Evolutionary conservation across 768 basidiomycete genomes (phyloP), one percentile per base, ranked within the genome.

Genomic region (Suillus cothurnatus): DNA sequence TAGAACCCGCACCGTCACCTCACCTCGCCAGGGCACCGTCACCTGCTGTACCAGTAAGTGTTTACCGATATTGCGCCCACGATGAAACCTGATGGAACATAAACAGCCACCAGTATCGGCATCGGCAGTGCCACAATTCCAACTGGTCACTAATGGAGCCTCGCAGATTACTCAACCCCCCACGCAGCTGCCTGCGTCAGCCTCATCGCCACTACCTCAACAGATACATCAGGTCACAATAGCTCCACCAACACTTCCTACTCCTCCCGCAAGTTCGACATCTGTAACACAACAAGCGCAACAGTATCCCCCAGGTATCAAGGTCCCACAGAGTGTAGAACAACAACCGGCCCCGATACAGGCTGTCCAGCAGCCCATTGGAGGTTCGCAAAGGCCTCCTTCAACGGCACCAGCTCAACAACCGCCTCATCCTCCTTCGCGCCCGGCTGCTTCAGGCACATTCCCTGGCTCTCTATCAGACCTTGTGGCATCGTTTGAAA

Each of bases 401-500:
- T 87, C 89, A 26, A 80, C 77, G 39, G 78, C 84, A 60, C 73
- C 82, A 36, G 83, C 83, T 65, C 84, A 82, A 64, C 76, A 78
- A 61, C 69, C 71, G 39, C 74, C 80, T 31, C 77, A 76, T 32
- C 39, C 61, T 31, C 78, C 75, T 45, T 78, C 76, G 62, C 82
- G 81, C 41, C 73, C 82, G 23, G 70, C 81, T 57, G 71, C 81
- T 28, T 76, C 81, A 12, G 76, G 75, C 28, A 86, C 86, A 26
- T 89, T 90, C 84, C 95, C 93, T 21, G 93, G 89, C 63, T 94
- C 89, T 32, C 75, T 99, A 73, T 93, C 94, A 14, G 97, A 98
- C 74, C 82, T 99, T 61, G 95, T 98, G 47, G 88, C 91, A 26
- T 95, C 94, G 47, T 99, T 98, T 73, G 97, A 99, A 81, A 91